Percentiles rank a stretch among this genome's conserved stretches.
Conservation (phyloP, 2,329 filamentous ascomycete genomes). For the Fusarium neocosmosporiellum region DNA sequence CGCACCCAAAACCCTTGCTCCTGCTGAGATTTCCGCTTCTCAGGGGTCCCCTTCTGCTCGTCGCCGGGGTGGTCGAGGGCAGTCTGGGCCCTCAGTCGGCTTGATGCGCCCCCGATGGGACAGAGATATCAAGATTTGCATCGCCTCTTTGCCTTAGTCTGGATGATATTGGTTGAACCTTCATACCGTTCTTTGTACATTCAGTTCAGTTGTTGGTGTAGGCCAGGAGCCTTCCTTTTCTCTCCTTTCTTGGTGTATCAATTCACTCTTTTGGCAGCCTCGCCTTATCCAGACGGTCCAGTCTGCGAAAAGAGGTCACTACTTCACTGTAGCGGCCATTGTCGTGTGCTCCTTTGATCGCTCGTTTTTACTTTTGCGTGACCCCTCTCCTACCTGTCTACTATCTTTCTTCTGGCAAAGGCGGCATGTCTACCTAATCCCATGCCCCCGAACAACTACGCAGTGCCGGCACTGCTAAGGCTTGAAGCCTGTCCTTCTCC, state of each 20-base stretch:
- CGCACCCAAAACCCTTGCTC: conserved; percentile 30
- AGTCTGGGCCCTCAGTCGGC: conserved; percentile 29
- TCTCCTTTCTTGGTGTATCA: conserved; percentile 15
- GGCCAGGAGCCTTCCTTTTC: conserved; percentile 32
- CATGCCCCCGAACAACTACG: conserved; percentile 24
- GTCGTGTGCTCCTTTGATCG: conserved; percentile 10
- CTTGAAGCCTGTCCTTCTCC: conserved; percentile 31
- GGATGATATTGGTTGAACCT: conserved; percentile 25
- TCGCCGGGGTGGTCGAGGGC: conserved; percentile 13
- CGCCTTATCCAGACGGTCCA: conserved; percentile 11
- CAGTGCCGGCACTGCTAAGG: conserved; percentile 43
- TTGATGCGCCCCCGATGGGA: conserved; percentile 25
- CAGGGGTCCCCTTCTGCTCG: conserved; percentile 8
- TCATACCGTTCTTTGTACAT: conserved; percentile 24
- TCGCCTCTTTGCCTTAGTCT: conserved; percentile 23
- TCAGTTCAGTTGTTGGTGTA: conserved; percentile 26
- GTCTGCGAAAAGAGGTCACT: conserved; percentile 7
- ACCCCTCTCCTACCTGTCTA: neutral
- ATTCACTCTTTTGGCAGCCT: conserved; percentile 14
- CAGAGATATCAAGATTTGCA: conserved; percentile 34
- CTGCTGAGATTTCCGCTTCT: conserved; percentile 25
- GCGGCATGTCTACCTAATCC: conserved; percentile 38
- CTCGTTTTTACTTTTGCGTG: conserved; percentile 3
- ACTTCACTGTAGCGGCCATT: conserved; percentile 2
- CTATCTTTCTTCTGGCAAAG: neutral